Evolutionary conservation across 495 filamentous ascomycete genomes (phyloP).

Genomic region (Thozetella sp.): DNA sequence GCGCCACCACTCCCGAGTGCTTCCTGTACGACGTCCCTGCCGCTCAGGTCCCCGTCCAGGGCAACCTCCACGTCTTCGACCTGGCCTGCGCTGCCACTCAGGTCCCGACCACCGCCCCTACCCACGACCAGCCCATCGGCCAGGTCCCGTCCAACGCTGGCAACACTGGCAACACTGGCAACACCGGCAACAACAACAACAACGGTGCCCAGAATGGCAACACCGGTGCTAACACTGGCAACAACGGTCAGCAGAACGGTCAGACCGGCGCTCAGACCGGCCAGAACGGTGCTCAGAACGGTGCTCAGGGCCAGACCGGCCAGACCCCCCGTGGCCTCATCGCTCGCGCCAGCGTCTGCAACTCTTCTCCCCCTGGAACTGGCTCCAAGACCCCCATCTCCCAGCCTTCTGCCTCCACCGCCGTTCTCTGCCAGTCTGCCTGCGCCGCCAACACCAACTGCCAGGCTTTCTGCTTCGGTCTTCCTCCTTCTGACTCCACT

Average conservation of each 20-base stretch:
- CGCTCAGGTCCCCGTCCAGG: background rate
- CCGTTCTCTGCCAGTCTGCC: background rate
- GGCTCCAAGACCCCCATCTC: background rate
- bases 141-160: background rate
- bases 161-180: background rate
- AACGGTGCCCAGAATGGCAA: background rate
- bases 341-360: background rate
- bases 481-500: background rate
- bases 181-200: background rate
- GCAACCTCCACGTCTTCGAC: constrained; percentile 3
- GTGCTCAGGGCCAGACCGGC: background rate
- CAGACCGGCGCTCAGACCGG: background rate
- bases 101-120: constrained; percentile 3
- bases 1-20: constrained; percentile 3
- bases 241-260: background rate
- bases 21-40: constrained; percentile 2
- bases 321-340: background rate
- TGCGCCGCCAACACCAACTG: background rate
- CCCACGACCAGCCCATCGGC: background rate
- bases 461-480: background rate
- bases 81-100: background rate
- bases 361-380: background rate
- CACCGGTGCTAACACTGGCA: background rate
- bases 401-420: background rate
- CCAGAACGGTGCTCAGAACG: background rate